Evolutionary conservation across 106 monocot species (phyloP), one percentile per base, ranked within the genome.

Genomic region (Platanthera guangdongensis): DNA sequence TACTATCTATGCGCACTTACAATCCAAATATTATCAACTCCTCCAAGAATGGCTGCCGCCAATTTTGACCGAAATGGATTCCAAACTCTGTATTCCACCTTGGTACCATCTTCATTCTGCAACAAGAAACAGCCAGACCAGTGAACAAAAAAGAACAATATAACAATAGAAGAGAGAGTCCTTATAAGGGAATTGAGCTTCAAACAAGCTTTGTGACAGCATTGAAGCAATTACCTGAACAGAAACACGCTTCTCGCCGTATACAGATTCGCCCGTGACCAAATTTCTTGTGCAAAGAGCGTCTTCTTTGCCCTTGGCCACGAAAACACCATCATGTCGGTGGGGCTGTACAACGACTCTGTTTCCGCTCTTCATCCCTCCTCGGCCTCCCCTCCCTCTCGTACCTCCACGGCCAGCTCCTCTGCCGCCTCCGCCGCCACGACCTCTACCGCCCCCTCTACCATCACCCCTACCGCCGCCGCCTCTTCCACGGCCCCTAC

Each of bases 1-100:
- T 48, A 1, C 10, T 46, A 63, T 28, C 8, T 5, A 47, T 14
- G 4, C 32, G 3, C 7, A 60, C 93, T 85, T 75, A 99, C 97
- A 79, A 99, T 99, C 86, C 89, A 94, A 8, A 94, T 82, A n/a
- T 89, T 92, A 79, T 99, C 97, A 70, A 94, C 91, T 77, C 97
- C 97, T 71, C 94, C 94, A 48, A 99, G 79, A 62, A 94, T 90
- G 2, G 97, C 97, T 6, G 97, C 91, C 4, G 94, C 97, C 45
- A 99, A 75, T 83, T 99, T 99, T 15, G 94, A 99, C 6, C 97
- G 74, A 77, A 99, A 99, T 0, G 97, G 97, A 79, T 99, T 99
- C 97, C 97, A 99, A 10, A 99, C 87, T 47, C 97, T 78, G 79
- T 94, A 99, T 51, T 99, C 97, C 55, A 82, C 77, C 74, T 99